A percentile compares a stretch with the other conserved stretches of the same genome.
These are phyloP conservation scores for Ambrosiella cleistominuta DNA, from an alignment of 2,329 filamentous ascomycete species.

Conservation along the genomic window DNA sequence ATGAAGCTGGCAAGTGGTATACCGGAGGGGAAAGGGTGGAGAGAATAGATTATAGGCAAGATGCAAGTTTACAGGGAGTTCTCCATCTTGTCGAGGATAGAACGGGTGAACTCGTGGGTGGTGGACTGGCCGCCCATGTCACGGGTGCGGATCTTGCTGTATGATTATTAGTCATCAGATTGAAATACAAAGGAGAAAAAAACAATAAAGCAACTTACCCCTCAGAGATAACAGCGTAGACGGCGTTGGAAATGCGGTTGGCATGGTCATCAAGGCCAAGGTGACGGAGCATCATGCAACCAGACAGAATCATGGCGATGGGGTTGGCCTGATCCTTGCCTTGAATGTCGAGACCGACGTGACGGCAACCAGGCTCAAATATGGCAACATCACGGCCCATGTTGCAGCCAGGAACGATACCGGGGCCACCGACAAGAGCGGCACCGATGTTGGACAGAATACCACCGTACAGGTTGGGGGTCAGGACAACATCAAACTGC, in stretches of 20 bases:
- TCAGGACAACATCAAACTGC: conserved; percentile 99
- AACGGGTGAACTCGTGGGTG: conserved; percentile 88
- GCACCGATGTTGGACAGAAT: conserved; percentile 98
- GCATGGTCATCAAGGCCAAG: conserved; percentile 95
- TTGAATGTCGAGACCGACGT: conserved; percentile 98
- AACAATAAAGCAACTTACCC: conserved; percentile 41
- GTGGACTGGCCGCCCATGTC: conserved; percentile 88
- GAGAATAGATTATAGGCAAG: neutral
- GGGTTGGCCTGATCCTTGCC: conserved; percentile 99
- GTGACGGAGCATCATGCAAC: conserved; percentile 93
- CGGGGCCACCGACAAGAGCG: conserved; percentile 88
- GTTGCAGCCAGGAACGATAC: conserved; percentile 96
- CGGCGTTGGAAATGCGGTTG: conserved; percentile 87
- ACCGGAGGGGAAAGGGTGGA: neutral
- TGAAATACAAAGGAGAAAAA: neutral
- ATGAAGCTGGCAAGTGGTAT: neutral
- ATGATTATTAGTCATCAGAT: conserved; percentile 23
- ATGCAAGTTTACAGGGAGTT: conserved; percentile 7
- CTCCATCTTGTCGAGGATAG: conserved; percentile 94
- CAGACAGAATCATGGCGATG: conserved; percentile 83
- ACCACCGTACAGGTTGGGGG: conserved; percentile 98
- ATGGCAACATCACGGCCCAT: conserved; percentile 97
- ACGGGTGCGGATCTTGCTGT: conserved; percentile 68
- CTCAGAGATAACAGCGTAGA: conserved; percentile 65
- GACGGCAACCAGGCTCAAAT: conserved; percentile 96